Conservation (phyloP, 2,329 filamentous ascomycete species). For the Talaromyces sp. region DNA sequence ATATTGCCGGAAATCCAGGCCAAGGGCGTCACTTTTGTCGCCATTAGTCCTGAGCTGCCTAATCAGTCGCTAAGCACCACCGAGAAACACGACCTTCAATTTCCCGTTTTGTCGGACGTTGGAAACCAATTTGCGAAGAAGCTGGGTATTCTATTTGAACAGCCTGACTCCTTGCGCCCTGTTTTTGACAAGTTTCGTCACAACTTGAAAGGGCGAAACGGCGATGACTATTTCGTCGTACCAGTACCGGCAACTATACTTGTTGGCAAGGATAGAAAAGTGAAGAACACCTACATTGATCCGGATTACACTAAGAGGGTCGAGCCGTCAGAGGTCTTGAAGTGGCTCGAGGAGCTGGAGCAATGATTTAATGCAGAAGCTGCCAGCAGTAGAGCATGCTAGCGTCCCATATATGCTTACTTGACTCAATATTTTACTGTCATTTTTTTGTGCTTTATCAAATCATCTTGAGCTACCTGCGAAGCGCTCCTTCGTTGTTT, state of each 20-base stretch:
- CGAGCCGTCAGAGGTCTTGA: constrained; percentile 1
- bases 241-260: constrained; percentile 36
- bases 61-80: constrained; percentile 29
- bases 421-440: background rate
- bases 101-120: constrained; percentile 37
- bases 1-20: constrained; percentile 30
- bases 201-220: constrained; percentile 29
- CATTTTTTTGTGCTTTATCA: background rate
- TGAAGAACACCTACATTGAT: constrained; percentile 32
- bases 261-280: constrained; percentile 29
- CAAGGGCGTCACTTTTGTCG: constrained; percentile 37
- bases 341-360: constrained; percentile 34
- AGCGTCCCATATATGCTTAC: background rate
- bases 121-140: constrained; percentile 30
- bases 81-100: constrained; percentile 38
- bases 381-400: background rate
- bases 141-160: constrained; percentile 32
- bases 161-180: constrained; percentile 21
- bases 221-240: constrained; percentile 33
- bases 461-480: background rate
- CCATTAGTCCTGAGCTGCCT: constrained; percentile 39
- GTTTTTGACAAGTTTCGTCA: constrained; percentile 24
- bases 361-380: background rate
- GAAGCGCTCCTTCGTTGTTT: background rate
- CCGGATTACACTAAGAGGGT: constrained; percentile 25